Percentiles rank a stretch among this genome's conserved stretches.
Conservation (phyloP, 73 alveolate genomes). For the Paramecium bursaria region DNA sequence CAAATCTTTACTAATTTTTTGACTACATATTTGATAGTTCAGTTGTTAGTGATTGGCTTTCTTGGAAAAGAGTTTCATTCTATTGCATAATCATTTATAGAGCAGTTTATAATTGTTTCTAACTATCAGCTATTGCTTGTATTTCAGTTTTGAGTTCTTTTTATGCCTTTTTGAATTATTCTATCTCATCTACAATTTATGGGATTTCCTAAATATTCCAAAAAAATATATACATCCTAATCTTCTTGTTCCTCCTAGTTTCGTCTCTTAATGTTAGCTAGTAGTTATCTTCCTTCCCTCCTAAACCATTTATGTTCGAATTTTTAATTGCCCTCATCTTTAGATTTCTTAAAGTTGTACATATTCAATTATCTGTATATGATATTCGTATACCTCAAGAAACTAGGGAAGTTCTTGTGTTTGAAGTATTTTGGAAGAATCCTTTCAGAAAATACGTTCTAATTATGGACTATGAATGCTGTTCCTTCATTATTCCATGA, state of each 20-base stretch:
- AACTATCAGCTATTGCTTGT: slow-evolving; percentile 59
- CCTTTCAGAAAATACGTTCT: slow-evolving; percentile 91
- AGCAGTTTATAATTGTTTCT: slow-evolving; percentile 36
- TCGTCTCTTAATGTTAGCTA: slow-evolving; percentile 36
- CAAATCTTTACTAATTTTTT: slow-evolving; percentile 51
- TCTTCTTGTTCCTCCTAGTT: slow-evolving; percentile 56
- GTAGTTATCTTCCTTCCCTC: slow-evolving; percentile 37
- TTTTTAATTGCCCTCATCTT: slow-evolving; percentile 33
- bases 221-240: slow-evolving; percentile 10
- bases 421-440: slow-evolving; percentile 94
- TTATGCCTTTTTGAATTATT: slow-evolving; percentile 36
- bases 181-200: slow-evolving; percentile 55
- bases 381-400: slow-evolving; percentile 95
- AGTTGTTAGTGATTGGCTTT: slow-evolving; percentile 30
- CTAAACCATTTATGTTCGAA: slow-evolving; percentile 65
- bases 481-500: slow-evolving; percentile 94
- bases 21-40: slow-evolving; percentile 60
- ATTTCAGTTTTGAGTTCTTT: slow-evolving; percentile 50
- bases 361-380: slow-evolving; percentile 30
- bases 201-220: slow-evolving; percentile 46
- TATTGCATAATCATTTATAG: slow-evolving; percentile 48
- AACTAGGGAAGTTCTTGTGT: slow-evolving; percentile 95
- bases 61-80: slow-evolving; percentile 49
- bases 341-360: slow-evolving; percentile 48
- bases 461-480: slow-evolving; percentile 86